Conservation (phyloP, 176 grass and related monocot species). For the Oryza glumipatula region DNA sequence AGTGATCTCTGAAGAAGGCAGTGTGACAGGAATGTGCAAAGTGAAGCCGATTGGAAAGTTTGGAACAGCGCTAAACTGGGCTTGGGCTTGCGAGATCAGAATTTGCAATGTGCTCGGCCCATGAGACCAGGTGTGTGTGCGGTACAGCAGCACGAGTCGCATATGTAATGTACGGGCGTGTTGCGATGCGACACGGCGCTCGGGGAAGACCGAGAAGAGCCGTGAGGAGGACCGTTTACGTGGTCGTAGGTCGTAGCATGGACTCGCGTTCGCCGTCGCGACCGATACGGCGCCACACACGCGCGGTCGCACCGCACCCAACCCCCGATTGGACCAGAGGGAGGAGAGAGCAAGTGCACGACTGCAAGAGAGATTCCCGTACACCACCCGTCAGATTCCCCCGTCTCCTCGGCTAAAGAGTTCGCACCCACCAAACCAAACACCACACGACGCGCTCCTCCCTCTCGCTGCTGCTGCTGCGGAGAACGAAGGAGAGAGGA, state of each 20-base stretch:
- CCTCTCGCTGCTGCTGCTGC: background rate
- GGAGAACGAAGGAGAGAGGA: background rate
- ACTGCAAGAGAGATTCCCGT: too few species aligned
- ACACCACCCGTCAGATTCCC: too few species aligned
- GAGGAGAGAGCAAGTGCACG: background rate
- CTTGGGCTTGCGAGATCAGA: background rate
- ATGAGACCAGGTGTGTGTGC: background rate
- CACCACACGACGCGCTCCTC: background rate
- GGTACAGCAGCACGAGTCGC: background rate
- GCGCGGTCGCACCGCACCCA: too few species aligned
- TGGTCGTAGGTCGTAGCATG: slow-evolving; percentile 26
- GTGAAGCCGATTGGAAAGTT: background rate
- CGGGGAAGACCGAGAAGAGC: background rate
- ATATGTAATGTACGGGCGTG: too few species aligned
- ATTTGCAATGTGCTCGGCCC: background rate
- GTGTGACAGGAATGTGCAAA: background rate
- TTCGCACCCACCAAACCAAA: background rate
- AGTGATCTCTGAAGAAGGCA: too few species aligned
- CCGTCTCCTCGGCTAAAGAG: background rate
- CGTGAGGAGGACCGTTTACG: slow-evolving; percentile 25
- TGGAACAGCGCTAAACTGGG: background rate
- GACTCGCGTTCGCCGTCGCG: background rate
- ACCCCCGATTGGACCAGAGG: background rate
- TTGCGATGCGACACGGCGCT: too few species aligned
- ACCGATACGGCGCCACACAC: background rate